Evolutionary conservation across 106 monocot genomes (phyloP).

Genomic region (Agapanthus africanus): DNA sequence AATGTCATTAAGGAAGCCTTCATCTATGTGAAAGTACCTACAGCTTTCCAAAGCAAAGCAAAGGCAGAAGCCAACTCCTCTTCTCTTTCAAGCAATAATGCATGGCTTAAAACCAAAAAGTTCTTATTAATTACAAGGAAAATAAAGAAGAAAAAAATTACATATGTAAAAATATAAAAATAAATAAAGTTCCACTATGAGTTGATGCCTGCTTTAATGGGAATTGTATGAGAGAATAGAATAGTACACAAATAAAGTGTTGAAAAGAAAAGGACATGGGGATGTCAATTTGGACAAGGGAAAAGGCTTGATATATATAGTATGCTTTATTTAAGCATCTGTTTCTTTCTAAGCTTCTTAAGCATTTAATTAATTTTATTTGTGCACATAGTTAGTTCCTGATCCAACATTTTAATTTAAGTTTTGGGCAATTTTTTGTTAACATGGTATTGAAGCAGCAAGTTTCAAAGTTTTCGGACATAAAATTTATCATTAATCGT

Average conservation of each 20-base stretch:
- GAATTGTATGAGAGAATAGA: background rate
- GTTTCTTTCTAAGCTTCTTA: too few species aligned
- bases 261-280: background rate
- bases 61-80: background rate
- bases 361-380: too few species aligned
- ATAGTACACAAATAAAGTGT: background rate
- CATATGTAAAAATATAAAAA: too few species aligned
- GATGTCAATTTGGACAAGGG: background rate
- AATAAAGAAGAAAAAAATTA: background rate
- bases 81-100: background rate
- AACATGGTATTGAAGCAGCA: too few species aligned
- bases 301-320: background rate
- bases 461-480: too few species aligned
- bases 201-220: background rate
- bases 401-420: too few species aligned
- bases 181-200: background rate
- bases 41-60: background rate
- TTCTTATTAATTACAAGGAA: background rate
- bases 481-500: too few species aligned
- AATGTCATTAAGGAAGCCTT: too few species aligned
- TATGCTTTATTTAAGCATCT: too few species aligned
- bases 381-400: too few species aligned
- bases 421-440: too few species aligned
- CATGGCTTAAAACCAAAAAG: background rate
- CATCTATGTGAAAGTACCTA: conserved; percentile 1